Evolutionary conservation across 768 basidiomycete species (phyloP), one percentile per base, ranked within the genome.

Genomic region (Lactifluus piperatus): DNA sequence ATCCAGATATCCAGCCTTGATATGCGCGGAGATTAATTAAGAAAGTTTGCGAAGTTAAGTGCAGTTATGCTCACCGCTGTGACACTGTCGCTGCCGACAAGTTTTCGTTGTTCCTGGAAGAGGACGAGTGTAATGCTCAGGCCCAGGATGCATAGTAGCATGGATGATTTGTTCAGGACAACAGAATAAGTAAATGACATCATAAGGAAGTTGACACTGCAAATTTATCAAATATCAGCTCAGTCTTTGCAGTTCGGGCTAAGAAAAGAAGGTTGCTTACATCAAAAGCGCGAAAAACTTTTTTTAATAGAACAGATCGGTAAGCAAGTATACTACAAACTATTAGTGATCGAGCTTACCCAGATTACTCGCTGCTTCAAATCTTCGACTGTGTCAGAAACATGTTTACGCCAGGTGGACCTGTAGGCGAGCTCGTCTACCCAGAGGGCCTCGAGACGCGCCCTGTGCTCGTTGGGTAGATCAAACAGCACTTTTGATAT

Each of bases 1-100:
- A 43, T 61, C 54, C 11, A 61, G 16, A 13, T 61, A 56, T 5
- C 26, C 44, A 5, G 54, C 60, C 54, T 51, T 32, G 18, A n/a
- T 18, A 32, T 26, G 18, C 2, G 16, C 9, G 44, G 3, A 18
- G 1, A 49, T 60, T 22, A 56, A 32, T 27, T 20, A 22, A 7
- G 1, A 32, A 32, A 7, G 2, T 49, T 26, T 14, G 50, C 26
- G 6, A 5, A 14, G 22, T 24, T 24, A 24, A 2, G 7, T 27
- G 34, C 39, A 36, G 32, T 3, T n/a, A 34, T 24, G 8, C 59
- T 60, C 26, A 60, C 54, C 13, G 27, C 59, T 1, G 39, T 32
- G 20, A 43, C 5, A 26, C 26, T 18, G 32, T 18, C 13, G 2
- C 34, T 46, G 20, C 36, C 34, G 0, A 39, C 34, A 46, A 46